These are phyloP conservation scores for Fusarium lateritium DNA, from an alignment of 2,329 filamentous ascomycete genomes.

Conservation along the genomic window DNA sequence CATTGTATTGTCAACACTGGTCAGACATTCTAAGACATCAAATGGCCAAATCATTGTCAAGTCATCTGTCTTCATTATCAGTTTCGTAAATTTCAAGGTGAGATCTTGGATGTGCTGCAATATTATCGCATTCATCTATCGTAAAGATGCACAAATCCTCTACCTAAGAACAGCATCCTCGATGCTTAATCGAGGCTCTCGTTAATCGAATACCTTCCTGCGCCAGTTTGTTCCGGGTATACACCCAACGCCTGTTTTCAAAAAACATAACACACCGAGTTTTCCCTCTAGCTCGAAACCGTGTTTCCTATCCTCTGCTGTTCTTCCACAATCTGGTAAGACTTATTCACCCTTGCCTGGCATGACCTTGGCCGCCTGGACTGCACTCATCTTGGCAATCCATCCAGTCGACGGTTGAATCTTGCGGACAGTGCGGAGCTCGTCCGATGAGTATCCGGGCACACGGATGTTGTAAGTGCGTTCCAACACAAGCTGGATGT, in stretches of 20 bases:
- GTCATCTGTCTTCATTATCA: neutral
- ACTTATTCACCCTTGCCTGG: conserved; percentile 69
- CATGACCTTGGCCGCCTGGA: conserved; percentile 92
- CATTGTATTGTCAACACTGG: too few relatives aligned
- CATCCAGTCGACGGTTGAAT: conserved; percentile 89
- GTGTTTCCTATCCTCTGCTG: neutral
- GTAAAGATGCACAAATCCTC: neutral
- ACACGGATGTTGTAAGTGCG: conserved; percentile 92
- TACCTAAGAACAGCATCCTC: neutral
- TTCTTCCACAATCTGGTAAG: neutral
- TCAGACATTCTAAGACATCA: too few relatives aligned
- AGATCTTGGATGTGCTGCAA: neutral
- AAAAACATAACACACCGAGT: conserved; percentile 13
- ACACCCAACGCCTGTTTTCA: conserved; percentile 44
- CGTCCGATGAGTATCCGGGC: conserved; percentile 93
- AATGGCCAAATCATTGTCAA: neutral
- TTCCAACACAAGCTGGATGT: conserved; percentile 86
- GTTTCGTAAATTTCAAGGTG: neutral
- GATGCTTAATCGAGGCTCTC: neutral
- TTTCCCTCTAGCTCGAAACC: neutral
- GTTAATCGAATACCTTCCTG: conserved; percentile 16
- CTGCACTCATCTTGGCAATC: conserved; percentile 97
- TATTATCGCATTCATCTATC: conserved; percentile 7
- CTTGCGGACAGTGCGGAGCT: conserved; percentile 94
- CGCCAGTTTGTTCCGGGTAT: conserved; percentile 44